phyloP scores from a whole-genome alignment of 495 filamentous ascomycete species.

The Podospora tetraspora region DNA sequence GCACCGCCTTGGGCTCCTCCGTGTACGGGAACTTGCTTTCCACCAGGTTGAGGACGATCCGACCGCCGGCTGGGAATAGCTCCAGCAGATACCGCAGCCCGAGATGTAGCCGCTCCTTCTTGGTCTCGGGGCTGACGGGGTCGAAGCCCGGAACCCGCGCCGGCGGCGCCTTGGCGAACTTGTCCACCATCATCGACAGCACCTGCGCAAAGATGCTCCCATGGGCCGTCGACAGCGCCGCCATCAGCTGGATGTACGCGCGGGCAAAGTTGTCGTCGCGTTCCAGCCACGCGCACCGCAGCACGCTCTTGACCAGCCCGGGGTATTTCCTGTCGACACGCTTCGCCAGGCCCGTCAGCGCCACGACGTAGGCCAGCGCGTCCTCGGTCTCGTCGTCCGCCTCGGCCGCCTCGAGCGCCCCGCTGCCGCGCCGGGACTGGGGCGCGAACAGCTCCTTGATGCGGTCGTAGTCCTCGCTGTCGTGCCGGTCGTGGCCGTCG shows the following conservation, averaged over 20 bases:
- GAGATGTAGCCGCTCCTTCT: conserved; percentile 66
- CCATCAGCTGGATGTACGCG: conserved; percentile 73
- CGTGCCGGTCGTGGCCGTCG: conserved; percentile 58
- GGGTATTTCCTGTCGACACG: conserved; percentile 66
- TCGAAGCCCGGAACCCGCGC: conserved; percentile 57
- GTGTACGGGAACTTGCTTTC: conserved; percentile 65
- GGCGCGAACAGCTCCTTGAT: conserved; percentile 64
- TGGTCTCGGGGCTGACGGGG: conserved; percentile 50
- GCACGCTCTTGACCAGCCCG: conserved; percentile 64
- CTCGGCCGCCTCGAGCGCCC: conserved; percentile 32
- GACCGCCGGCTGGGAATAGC: conserved; percentile 67
- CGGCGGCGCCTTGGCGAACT: conserved; percentile 49
- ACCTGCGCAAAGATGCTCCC: conserved; percentile 50
- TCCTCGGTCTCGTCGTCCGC: conserved; percentile 34
- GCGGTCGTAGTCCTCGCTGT: conserved; percentile 65
- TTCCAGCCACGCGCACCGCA: conserved; percentile 77
- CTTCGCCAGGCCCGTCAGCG: conserved; percentile 67
- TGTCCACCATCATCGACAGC: conserved; percentile 72
- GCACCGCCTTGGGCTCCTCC: conserved; percentile 63
- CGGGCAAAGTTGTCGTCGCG: conserved; percentile 74
- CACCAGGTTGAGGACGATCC: conserved; percentile 60
- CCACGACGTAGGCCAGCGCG: conserved; percentile 68
- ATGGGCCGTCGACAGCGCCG: conserved; percentile 74
- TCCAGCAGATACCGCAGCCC: conserved; percentile 69
- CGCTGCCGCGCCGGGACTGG: conserved; percentile 26